Base-by-base conservation (phyloP, 2,329 filamentous ascomycete genomes). In the Plectosphaerella sp. region DNA sequence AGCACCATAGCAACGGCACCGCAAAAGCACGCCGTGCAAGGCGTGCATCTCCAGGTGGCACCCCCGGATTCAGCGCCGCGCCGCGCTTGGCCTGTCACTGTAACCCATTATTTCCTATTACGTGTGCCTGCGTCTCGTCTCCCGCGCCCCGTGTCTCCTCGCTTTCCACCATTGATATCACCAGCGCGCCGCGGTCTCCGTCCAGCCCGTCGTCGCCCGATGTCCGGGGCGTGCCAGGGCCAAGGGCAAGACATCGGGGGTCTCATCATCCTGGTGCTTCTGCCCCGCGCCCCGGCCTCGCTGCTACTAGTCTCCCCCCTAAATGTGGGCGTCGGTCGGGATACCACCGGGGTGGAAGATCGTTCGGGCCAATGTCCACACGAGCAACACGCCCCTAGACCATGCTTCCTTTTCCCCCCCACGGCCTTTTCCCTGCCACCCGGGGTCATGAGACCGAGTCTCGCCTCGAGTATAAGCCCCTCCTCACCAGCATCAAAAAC, bases 341-440 rank as follows among this genome's bases (percentile, higher is more conserved):
- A 43, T 18, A 43, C 41, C 41, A 43, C 41, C 41, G 24, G 45
- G 20, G 58, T 62, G 58, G 59, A 62, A 53, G 60, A 58, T 57
- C 53, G 60, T 61, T 70, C 68, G 68, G 68, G 64, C 59, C 66
- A 71, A 70, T 69, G 63, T 70, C 66, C 55, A 61, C 58, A 61
- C 67, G 67, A 69, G 60, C 58, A 22, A 22, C 22, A 58, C 53
- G 51, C 48, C 53, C 58, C 61, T 52, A 55, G 58, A 22, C 22
- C 22, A 22, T 22, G 22, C 22, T 22, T 22, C 22, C 61, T 61
- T 58, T 59, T 57, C 56, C 51, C 58, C 64, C 65, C 65, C 64
- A 64, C 55, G 56, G 53, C 57, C 56, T 54, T 14, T 25, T 28
- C 36, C 41, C 49, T 54, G 55, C 36, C 18, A 36, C 50, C 25